Base-by-base conservation (phyloP, 495 filamentous ascomycete genomes). In the Talaromyces stipitatus region DNA sequence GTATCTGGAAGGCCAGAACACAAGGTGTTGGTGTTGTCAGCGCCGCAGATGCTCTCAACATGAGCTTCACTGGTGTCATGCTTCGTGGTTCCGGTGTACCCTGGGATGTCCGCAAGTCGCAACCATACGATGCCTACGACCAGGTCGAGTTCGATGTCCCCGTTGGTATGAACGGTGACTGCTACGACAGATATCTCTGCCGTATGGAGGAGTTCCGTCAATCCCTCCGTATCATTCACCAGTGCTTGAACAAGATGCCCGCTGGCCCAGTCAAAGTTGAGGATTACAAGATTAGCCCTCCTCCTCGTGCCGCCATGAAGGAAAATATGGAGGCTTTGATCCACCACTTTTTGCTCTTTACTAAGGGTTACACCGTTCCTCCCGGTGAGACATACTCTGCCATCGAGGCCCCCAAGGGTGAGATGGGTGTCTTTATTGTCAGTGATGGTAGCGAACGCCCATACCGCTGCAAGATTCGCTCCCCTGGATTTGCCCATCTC, bases 171-270 rank as follows among this genome's bases (percentile, higher is more conserved):
- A 95, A 97, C 68, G 94, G 94, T 58, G 94, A 99, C 78, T 99
- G 94, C 81, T 99, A 99, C 74, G 94, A 99, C 74, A 86, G 94
- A 65, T 99, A 99, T 64, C 82, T 99, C 46, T 97, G 92, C 83
- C 90, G 94, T 65, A 99, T 99, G 94, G 95, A 99, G 73, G 94
- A 99, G 74, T 97, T 99, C 85, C 82, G 94, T 56, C 95, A 99
- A 71, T 92, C 87, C 20, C 88, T 99, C 55, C 86, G 94, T 63
- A 97, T 99, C 75, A 96, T 99, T 69, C 86, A 95, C 78, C 94
- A 99, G 77, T 97, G 95, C 72, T 74, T 99, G 58, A 97, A 99
- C 80, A 88, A 97, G 81, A 99, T 99, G 90, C 92, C 95, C 16
- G 79, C 90, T 29, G 94, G 94, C 22, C 92, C 94, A 22, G 82